Evolutionary conservation across 495 filamentous ascomycete species (phyloP), one percentile per base, ranked within the genome.

Genomic region (Penicillium soppii): DNA sequence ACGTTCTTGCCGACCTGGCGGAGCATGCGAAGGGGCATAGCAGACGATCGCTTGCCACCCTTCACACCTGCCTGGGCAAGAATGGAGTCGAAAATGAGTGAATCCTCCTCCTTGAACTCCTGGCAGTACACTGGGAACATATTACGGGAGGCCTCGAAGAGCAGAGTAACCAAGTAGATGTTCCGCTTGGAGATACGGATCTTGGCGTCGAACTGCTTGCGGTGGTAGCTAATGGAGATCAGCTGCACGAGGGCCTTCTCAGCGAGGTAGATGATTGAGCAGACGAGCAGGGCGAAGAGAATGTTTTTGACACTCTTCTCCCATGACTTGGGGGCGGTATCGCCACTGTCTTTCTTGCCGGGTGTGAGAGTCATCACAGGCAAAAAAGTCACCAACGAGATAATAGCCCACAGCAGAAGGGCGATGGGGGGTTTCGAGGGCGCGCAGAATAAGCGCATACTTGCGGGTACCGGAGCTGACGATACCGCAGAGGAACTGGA

Each of bases 151-250:
- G 91, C 90, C 43, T 98, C 92, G 68, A 92, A 97, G 43, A 98
- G 81, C 9, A 91, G 70, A 12, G 87, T 82, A 3, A 98, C 73
- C 16, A 97, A 81, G 54, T 80, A 76, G 37, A 97, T 77, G 48
- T 91, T 87, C 50, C 80, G 87, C 70, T 98, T 97, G 27, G 90
- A 94, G 36, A 88, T 82, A 55, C 90, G 87, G 74, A 98, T 96
- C 52, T 88, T 85, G 23, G 79, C 73, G 52, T 90, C 85, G 68
- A 97, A 97, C 53, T 96, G 94, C 58, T 92, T 88, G 52, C 91
- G 88, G 68, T 98, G 92, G 66, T 98, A 98, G 50, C 86, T 86
- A 63, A 98, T 90, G 38, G 88, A 92, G 65, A 97, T 95, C 29
- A 97, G 76, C 72, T 96, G 94, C 27, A 97, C 85, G 20, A 96